phyloP scores from a whole-genome alignment of 2,329 filamentous ascomycete genomes.

The Gaeumannomyces sp. region DNA sequence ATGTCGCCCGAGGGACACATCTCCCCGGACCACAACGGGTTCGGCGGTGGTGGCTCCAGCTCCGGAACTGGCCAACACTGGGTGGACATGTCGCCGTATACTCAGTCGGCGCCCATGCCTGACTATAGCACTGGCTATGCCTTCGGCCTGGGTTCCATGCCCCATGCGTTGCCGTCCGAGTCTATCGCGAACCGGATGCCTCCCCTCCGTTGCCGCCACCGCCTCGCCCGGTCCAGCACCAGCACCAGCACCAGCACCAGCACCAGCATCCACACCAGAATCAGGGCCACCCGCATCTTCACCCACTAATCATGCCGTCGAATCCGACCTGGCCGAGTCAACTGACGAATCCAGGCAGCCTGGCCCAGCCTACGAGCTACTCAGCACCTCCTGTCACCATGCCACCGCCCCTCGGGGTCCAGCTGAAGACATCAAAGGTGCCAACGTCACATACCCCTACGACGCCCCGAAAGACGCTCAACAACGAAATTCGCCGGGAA shows the following conservation, averaged over 20 bases:
- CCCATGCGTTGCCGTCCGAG: slow-evolving; percentile 42
- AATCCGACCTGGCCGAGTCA: slow-evolving; percentile 73
- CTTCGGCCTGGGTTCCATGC: slow-evolving; percentile 47
- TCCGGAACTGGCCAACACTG: slow-evolving; percentile 33
- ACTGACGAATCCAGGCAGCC: slow-evolving; percentile 59
- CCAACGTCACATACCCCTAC: slow-evolving; percentile 42
- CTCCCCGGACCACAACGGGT: slow-evolving; percentile 35
- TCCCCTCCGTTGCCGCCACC: slow-evolving; percentile 55
- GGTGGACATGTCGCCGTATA: slow-evolving; percentile 55
- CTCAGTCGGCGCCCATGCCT: slow-evolving; percentile 58
- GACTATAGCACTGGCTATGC: slow-evolving; percentile 58
- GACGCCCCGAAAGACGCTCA: slow-evolving; percentile 79
- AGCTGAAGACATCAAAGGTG: slow-evolving; percentile 41
- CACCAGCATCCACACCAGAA: slow-evolving; percentile 29
- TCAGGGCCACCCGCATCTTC: slow-evolving; percentile 42
- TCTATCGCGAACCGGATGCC: slow-evolving; percentile 43
- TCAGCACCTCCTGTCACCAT: slow-evolving; percentile 53
- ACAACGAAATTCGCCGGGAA: slow-evolving; percentile 77
- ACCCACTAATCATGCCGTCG: slow-evolving; percentile 66
- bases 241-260: slow-evolving; percentile 37
- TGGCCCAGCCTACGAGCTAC: slow-evolving; percentile 34
- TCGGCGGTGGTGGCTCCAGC: slow-evolving; percentile 9
- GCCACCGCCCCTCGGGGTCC: slow-evolving; percentile 46
- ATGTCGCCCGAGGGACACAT: slow-evolving; percentile 42
- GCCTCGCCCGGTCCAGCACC: slow-evolving; percentile 27